Conservation (phyloP, 768 basidiomycete genomes). For the Leccinum barrowsii region DNA sequence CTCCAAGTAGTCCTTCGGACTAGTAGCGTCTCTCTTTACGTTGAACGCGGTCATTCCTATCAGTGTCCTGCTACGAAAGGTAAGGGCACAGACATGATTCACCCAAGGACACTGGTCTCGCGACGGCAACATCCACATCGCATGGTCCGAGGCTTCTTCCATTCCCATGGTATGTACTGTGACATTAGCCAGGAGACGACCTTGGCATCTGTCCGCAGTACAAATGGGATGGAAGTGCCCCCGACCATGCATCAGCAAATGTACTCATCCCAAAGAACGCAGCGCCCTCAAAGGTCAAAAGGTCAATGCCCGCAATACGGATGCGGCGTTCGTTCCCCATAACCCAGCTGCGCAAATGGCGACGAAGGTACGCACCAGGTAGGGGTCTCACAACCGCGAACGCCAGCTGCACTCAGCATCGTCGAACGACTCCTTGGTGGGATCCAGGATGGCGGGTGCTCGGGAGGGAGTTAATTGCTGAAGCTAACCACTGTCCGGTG, state of each 20-base stretch:
- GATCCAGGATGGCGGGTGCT: slow-evolving; percentile 5
- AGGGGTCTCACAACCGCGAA: neutral
- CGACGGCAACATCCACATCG: slow-evolving; percentile 23
- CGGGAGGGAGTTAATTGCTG: slow-evolving; percentile 9
- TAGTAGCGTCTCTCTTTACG: neutral
- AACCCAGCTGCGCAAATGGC: slow-evolving; percentile 14
- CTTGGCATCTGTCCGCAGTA: slow-evolving; percentile 30
- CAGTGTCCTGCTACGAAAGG: neutral
- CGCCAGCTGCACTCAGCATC: neutral
- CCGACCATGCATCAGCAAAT: slow-evolving; percentile 34
- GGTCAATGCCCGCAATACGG: neutral
- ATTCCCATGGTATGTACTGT: slow-evolving; percentile 56
- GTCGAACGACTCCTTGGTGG: neutral
- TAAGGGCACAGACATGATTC: neutral
- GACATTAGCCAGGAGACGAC: slow-evolving; percentile 26
- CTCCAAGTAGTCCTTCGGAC: slow-evolving; percentile 9
- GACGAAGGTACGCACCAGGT: slow-evolving; percentile 16
- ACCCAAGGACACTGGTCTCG: slow-evolving; percentile 19
- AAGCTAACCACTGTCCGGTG: slow-evolving; percentile 11
- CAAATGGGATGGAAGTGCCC: slow-evolving; percentile 36
- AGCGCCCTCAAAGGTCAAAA: slow-evolving; percentile 7
- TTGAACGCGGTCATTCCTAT: neutral
- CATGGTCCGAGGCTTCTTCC: slow-evolving; percentile 47
- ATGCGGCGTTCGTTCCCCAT: slow-evolving; percentile 7
- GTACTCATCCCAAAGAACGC: slow-evolving; percentile 20